Percentiles rank a stretch among this genome's conserved stretches.
phyloP scores from a whole-genome alignment of 2,329 filamentous ascomycete genomes.

The Graphilbum ipis-grandicollis region DNA sequence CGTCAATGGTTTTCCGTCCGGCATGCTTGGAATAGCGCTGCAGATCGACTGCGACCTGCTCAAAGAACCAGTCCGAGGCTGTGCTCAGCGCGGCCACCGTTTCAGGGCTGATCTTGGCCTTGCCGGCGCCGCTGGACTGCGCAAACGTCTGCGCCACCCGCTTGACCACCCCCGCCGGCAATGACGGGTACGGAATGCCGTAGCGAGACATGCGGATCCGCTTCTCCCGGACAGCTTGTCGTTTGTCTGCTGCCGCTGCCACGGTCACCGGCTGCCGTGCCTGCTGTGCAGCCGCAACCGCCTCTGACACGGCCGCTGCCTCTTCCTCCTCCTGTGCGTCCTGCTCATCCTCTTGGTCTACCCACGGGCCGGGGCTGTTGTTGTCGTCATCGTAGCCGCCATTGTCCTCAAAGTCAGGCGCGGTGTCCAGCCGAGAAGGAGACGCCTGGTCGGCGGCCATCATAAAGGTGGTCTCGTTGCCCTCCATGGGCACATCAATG shows the following conservation, averaged over 20 bases:
- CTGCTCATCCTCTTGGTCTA: neutral
- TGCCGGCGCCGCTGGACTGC: conserved; percentile 45
- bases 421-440: conserved; percentile 10
- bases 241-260: neutral
- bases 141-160: conserved; percentile 54
- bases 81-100: conserved; percentile 59
- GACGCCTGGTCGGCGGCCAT: conserved; percentile 8
- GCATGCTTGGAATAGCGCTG: conserved; percentile 67
- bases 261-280: neutral
- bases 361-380: neutral
- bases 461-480: conserved; percentile 32
- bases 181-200: conserved; percentile 57
- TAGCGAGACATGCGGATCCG: conserved; percentile 46
- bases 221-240: conserved; percentile 16
- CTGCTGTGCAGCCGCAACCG: neutral
- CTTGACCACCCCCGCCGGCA: conserved; percentile 60
- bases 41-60: conserved; percentile 68
- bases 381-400: neutral
- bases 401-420: conserved; percentile 1
- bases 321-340: neutral
- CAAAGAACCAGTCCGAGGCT: conserved; percentile 83
- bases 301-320: neutral
- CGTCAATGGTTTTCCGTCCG: conserved; percentile 69
- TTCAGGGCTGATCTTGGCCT: conserved; percentile 54
- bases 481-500: conserved; percentile 28